These are phyloP conservation scores for Colletotrichum liaoningense DNA, from an alignment of 2,329 filamentous ascomycete genomes.

Conservation along the genomic window DNA sequence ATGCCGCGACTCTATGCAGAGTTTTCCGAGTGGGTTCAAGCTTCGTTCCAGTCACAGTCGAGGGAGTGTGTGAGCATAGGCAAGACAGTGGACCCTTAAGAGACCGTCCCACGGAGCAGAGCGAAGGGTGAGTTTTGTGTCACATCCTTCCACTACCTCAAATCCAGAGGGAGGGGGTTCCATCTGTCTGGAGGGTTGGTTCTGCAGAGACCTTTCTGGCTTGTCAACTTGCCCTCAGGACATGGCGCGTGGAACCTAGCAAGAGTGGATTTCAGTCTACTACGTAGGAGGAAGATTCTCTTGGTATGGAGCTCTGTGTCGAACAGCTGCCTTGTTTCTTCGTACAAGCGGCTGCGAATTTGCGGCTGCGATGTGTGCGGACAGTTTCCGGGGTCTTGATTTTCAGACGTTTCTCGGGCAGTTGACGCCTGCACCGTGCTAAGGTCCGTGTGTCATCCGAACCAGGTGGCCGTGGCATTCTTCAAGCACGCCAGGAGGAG, in stretches of 20 bases:
- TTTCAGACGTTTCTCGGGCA: background rate
- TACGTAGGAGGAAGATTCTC: background rate
- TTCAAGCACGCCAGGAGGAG: conserved; percentile 25
- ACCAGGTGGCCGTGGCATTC: conserved; percentile 28
- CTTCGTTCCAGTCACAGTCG: conserved; percentile 12
- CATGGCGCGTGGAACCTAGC: background rate
- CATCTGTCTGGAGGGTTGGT: conserved; percentile 19
- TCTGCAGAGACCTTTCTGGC: conserved; percentile 4
- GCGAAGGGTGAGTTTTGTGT: conserved; percentile 23
- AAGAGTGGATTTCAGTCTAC: background rate
- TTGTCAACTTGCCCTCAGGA: background rate
- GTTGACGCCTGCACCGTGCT: conserved; percentile 12
- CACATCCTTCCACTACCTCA: conserved; percentile 23
- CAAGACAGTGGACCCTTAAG: conserved; percentile 30
- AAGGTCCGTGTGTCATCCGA: conserved; percentile 31
- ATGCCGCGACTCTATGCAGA: conserved; percentile 34
- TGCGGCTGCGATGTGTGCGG: background rate
- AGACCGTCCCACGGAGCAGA: conserved; percentile 30
- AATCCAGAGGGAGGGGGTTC: conserved; percentile 7
- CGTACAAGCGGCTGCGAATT: background rate
- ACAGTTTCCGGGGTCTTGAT: background rate
- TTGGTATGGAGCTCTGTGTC: background rate
- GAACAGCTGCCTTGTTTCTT: background rate
- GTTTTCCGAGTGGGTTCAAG: conserved; percentile 36
- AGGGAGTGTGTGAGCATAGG: conserved; percentile 22